phyloP scores from a whole-genome alignment of 768 basidiomycete genomes.

The Neoboletus brunneissimus region DNA sequence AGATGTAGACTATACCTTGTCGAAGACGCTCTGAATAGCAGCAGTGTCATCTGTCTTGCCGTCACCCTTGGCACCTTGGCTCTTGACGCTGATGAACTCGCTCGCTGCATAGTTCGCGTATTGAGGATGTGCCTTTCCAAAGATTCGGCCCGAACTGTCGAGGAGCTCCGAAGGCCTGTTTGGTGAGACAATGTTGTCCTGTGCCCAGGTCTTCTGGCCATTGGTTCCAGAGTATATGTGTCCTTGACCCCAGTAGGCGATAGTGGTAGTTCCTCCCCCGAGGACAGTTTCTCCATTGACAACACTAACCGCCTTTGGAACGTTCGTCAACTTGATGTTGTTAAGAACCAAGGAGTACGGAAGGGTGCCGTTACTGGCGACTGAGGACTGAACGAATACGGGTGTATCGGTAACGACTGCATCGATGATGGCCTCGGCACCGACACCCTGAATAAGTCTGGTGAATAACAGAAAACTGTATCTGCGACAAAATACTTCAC shows the following conservation, averaged over 20 bases:
- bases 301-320: constrained; percentile 33
- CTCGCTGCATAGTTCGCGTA: constrained; percentile 55
- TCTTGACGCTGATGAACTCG: constrained; percentile 69
- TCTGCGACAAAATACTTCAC: constrained; percentile 16
- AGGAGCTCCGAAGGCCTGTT: constrained; percentile 55
- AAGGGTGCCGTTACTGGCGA: constrained; percentile 25
- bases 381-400: constrained; percentile 41
- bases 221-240: constrained; percentile 60
- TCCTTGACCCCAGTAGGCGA: constrained; percentile 69
- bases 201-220: constrained; percentile 42
- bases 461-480: background rate
- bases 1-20: constrained; percentile 37
- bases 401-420: constrained; percentile 45
- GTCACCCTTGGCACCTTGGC: constrained; percentile 69
- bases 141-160: constrained; percentile 55
- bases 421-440: constrained; percentile 45
- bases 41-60: constrained; percentile 73
- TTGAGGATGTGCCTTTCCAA: constrained; percentile 63
- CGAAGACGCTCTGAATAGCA: constrained; percentile 57
- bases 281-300: constrained; percentile 34
- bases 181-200: constrained; percentile 44
- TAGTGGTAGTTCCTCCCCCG: constrained; percentile 34
- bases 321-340: constrained; percentile 35
- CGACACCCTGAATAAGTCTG: constrained; percentile 34
- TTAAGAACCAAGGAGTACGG: constrained; percentile 37